phyloP scores from a whole-genome alignment of 192 early-diverging fungal genomes.

The Podila minutissima region DNA sequence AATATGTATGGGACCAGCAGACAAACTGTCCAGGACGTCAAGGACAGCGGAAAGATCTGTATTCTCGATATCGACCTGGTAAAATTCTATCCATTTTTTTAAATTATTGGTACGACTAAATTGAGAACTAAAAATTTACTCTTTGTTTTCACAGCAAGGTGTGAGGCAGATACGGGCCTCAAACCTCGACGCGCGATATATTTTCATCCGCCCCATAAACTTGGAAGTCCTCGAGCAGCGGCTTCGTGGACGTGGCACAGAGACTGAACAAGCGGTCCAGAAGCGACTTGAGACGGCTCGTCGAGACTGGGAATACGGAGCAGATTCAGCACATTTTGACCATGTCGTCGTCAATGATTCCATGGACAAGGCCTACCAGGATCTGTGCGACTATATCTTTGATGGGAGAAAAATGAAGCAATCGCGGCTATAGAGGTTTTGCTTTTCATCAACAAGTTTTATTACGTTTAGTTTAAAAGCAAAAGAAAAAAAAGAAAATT shows the following conservation, averaged over 20 bases:
- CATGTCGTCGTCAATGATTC: constrained; percentile 82
- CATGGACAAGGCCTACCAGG: constrained; percentile 73
- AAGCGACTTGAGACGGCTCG: constrained; percentile 78
- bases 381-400: constrained; percentile 70
- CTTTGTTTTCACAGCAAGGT: constrained; percentile 64
- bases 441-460: constrained; percentile 12
- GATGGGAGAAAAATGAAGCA: background rate
- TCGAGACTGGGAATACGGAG: constrained; percentile 77
- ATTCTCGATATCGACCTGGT: constrained; percentile 89
- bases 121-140: background rate
- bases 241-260: constrained; percentile 83
- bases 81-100: background rate
- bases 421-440: background rate
- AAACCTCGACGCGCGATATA: constrained; percentile 73
- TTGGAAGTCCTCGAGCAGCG: constrained; percentile 78
- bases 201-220: constrained; percentile 87
- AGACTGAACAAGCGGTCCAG: constrained; percentile 78
- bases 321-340: constrained; percentile 68
- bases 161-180: constrained; percentile 73
- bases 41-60: constrained; percentile 73
- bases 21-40: constrained; percentile 78
- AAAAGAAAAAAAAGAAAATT: constrained; percentile 10
- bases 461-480: constrained; percentile 7
- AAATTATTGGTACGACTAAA: background rate
- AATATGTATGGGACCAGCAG: constrained; percentile 91